Percentiles rank a stretch among this genome's conserved stretches.
phyloP scores from a whole-genome alignment of 108 stramenopile genomes.

The Schizochytrium sp. region DNA sequence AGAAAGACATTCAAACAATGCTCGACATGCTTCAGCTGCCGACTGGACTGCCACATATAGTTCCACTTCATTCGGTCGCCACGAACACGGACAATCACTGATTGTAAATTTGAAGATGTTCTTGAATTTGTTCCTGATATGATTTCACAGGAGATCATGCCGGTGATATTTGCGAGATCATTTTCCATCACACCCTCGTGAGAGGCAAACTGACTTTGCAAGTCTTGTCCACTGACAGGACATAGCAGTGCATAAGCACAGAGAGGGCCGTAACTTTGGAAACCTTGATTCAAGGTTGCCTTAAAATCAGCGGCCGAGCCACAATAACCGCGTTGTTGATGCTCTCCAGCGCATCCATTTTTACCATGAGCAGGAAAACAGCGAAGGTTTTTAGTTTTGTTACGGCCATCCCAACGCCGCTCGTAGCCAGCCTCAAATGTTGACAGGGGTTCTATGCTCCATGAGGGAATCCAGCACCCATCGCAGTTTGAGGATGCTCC shows the following conservation, averaged over 20 bases:
- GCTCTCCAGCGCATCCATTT: not conserved
- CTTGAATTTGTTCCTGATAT: not conserved
- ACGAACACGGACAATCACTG: conserved; percentile 12
- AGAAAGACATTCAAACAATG: conserved; percentile 22
- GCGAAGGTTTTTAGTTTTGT: conserved; percentile 15
- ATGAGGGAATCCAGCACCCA: not conserved
- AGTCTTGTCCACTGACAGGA: not conserved
- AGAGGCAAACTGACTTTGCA: not conserved
- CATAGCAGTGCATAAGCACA: not conserved
- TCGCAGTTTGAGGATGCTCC: no score
- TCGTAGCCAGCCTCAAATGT: not conserved
- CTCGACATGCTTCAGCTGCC: conserved; percentile 42
- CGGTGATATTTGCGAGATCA: not conserved
- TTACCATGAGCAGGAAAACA: not conserved
- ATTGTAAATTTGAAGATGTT: not conserved
- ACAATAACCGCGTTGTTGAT: not conserved
- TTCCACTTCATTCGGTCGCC: conserved; percentile 8
- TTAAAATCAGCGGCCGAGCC: not conserved
- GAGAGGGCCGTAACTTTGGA: not conserved
- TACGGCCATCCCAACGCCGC: conserved; percentile 21
- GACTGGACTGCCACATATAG: conserved; percentile 37
- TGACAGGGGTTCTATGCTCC: not conserved
- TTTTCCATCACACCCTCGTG: not conserved
- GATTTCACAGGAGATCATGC: not conserved
- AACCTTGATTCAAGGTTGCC: not conserved